Conservation (phyloP, 2,329 filamentous ascomycete species). For the Paracamarosporium sp. region DNA sequence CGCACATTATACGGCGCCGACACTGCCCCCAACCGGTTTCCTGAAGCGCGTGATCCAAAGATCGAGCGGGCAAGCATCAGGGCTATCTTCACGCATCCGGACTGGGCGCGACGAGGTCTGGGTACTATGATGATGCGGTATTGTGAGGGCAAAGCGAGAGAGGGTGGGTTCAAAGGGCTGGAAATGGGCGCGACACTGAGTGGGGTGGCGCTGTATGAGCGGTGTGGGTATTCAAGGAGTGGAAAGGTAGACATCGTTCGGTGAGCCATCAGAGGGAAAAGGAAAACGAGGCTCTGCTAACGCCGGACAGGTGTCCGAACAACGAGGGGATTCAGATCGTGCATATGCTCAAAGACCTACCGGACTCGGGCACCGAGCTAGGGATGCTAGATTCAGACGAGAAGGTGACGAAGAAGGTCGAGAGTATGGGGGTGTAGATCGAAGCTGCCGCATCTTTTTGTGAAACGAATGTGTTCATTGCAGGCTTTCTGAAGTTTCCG, state of each 20-base stretch:
- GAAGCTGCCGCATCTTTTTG: not conserved
- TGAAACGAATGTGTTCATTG: no score
- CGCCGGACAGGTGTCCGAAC: constrained; percentile 36
- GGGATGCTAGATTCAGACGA: no score
- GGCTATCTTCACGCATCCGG: constrained; percentile 44
- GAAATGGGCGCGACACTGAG: constrained; percentile 47
- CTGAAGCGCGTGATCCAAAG: constrained; percentile 34
- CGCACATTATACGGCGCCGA: constrained; percentile 44
- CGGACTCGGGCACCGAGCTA: not conserved
- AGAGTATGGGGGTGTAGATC: not conserved
- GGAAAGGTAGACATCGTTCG: constrained; percentile 39
- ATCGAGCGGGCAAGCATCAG: constrained; percentile 41
- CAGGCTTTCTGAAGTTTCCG: no score
- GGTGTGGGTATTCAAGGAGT: constrained; percentile 43
- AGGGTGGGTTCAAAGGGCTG: constrained; percentile 34
- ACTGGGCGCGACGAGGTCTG: constrained; percentile 16
- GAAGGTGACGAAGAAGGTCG: not conserved
- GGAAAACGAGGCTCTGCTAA: constrained; percentile 1
- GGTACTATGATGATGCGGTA: constrained; percentile 49
- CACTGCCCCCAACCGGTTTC: constrained; percentile 36
- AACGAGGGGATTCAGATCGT: constrained; percentile 39
- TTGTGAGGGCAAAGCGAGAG: constrained; percentile 36
- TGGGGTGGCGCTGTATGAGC: constrained; percentile 34
- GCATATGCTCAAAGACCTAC: constrained; percentile 43
- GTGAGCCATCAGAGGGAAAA: constrained; percentile 30